Conservation (phyloP, 2,329 filamentous ascomycete genomes). For the Aureobasidium vineae region DNA sequence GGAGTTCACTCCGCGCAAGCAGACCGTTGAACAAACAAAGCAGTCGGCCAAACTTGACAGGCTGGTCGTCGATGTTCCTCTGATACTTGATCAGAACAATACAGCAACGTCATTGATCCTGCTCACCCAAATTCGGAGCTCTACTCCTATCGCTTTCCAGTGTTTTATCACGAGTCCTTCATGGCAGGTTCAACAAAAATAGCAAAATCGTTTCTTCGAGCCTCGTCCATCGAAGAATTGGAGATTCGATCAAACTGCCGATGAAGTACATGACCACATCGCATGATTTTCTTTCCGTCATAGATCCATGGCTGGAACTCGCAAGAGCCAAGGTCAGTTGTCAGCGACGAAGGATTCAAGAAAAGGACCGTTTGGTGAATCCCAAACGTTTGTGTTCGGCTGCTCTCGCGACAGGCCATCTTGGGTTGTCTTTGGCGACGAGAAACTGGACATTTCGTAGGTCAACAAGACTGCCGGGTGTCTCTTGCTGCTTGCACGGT, state of each 20-base stretch:
- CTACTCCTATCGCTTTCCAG: not conserved
- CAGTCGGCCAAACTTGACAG: not conserved
- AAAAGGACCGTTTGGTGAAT: not conserved
- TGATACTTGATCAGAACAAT: not conserved
- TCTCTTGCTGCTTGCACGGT: not conserved
- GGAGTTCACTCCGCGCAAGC: not conserved
- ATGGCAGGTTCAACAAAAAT: too few species aligned
- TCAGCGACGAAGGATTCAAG: too few species aligned
- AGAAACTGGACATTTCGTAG: not conserved
- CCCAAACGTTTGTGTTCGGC: not conserved
- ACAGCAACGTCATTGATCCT: not conserved
- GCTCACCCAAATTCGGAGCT: not conserved
- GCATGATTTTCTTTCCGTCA: too few species aligned
- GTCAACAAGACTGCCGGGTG: not conserved
- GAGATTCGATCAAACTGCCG: too few species aligned
- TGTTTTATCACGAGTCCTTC: too few species aligned
- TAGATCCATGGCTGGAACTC: too few species aligned
- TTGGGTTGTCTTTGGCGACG: not conserved
- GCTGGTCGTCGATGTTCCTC: not conserved
- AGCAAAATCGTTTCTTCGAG: too few species aligned
- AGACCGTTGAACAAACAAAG: not conserved
- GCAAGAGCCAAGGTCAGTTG: not conserved
- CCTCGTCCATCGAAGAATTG: too few species aligned
- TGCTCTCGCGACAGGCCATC: not conserved
- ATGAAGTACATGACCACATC: too few species aligned